Conservation (phyloP, 176 grass and related monocot genomes). For the Oryza officinalis region DNA sequence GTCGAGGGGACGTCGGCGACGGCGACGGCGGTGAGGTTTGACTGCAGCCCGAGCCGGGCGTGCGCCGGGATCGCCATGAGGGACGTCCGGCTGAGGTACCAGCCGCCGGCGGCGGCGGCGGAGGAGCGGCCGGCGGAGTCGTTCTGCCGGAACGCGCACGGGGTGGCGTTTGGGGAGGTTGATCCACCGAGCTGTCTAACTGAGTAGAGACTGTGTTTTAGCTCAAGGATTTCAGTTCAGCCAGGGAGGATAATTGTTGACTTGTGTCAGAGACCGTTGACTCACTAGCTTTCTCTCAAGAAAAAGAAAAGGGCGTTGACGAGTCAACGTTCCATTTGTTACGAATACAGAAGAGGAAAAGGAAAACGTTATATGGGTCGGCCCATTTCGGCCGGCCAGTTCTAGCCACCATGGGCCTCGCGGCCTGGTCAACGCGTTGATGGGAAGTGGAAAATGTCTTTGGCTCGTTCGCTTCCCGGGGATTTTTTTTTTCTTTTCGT, state of each 20-base stretch:
- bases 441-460: background rate
- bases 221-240: too few relatives aligned
- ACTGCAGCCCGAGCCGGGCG: conserved; percentile 56
- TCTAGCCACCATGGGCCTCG: background rate
- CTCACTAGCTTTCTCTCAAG: too few relatives aligned
- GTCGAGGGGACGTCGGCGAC: conserved; percentile 53
- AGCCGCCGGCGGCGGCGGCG: background rate
- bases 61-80: conserved; percentile 46
- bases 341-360: background rate
- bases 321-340: too few relatives aligned
- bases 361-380: background rate
- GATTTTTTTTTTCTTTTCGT: background rate
- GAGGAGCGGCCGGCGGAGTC: conserved; percentile 25
- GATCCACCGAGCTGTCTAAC: conserved; percentile 49
- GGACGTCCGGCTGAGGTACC: conserved; percentile 46
- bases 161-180: conserved; percentile 16
- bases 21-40: conserved; percentile 48
- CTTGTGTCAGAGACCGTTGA: too few relatives aligned
- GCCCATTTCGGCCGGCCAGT: background rate
- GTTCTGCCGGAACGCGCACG: conserved; percentile 53
- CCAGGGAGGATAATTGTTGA: too few relatives aligned
- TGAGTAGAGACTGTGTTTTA: background rate
- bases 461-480: too few relatives aligned
- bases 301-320: too few relatives aligned
- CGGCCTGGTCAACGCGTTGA: background rate